Evolutionary conservation across 192 early-diverging fungal genomes (phyloP), one percentile per base, ranked within the genome.

Genomic region (Allomyces macrogynus): DNA sequence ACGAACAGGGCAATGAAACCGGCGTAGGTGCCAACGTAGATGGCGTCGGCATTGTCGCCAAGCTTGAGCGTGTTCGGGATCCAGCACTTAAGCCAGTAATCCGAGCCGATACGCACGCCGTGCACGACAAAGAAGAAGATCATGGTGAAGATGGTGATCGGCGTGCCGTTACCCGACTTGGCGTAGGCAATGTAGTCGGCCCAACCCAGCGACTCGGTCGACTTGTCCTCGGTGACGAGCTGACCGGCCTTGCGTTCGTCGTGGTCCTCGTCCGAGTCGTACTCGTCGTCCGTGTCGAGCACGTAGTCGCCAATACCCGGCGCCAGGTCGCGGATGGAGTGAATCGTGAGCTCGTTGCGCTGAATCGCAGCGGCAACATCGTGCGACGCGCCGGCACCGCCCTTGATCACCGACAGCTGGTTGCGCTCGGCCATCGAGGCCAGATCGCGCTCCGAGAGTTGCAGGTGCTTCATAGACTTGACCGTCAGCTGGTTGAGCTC

Each of bases 291-390:
- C 32, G 32, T 40, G 32, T 40, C 32, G 32, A 40, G 32, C 32
- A 40, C 32, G 32, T 40, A 40, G 32, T 40, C 32, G 32, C 32
- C 32, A 40, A 40, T 40, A 7, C 32, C 32, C 27, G 64, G 14
- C 60, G 67, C 68, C 61, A 79, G 76, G 23, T 70, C 74, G 60
- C 74, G 70, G 63, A 82, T 43, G 63, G 80, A 78, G 70, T 87
- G 86, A 26, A 87, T 84, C 11, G 86, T 87, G 57, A 87, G 64
- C 66, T 87, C 84, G 67, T 87, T 87, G 26, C 76, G 77, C 66
- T 87, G 81, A 44, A 87, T 81, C n/a, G 83, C 85, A 57, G 69
- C 64, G 0, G 81, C 82, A 16, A 84, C 74, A 62, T 80, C 75
- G 63, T 87, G 80, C 54, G 72, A 64, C 54, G 76, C 75, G 14